Evolutionary conservation across 2,329 filamentous ascomycete species (phyloP).

Genomic region (Elsinoe batatas): DNA sequence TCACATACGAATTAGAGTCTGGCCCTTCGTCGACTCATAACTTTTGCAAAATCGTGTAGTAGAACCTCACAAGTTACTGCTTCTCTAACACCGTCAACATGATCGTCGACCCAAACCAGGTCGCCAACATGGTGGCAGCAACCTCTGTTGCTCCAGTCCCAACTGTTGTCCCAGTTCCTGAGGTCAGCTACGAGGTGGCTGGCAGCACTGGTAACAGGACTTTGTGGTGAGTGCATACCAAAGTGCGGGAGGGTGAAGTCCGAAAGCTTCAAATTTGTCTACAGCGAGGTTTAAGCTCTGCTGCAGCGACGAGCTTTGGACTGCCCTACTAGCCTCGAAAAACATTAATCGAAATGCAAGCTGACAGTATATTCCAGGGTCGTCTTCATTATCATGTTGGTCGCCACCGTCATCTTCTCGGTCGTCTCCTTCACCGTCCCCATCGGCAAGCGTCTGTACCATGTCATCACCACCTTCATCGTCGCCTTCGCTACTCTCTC

Average conservation of each 20-base stretch:
- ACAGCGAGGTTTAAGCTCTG: not conserved
- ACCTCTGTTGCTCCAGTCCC: conserved; percentile 27
- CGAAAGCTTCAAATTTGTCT: not conserved
- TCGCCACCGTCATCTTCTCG: conserved; percentile 62
- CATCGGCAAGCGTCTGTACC: conserved; percentile 66
- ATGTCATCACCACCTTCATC: conserved; percentile 64
- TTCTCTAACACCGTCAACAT: conserved; percentile 26
- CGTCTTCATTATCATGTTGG: conserved; percentile 64
- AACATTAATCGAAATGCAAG: not conserved
- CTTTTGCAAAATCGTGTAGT: not conserved
- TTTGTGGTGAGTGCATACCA: conserved; percentile 30
- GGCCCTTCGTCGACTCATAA: conserved; percentile 1
- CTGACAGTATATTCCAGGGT: conserved; percentile 43
- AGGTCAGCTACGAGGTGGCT: conserved; percentile 32
- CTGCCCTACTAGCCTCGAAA: not conserved
- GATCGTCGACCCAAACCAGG: conserved; percentile 38
- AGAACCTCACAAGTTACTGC: not conserved
- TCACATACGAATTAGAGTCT: not conserved
- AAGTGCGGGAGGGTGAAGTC: not conserved
- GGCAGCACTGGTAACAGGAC: conserved; percentile 35
- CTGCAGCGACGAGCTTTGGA: not conserved
- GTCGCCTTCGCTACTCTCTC: conserved; percentile 65
- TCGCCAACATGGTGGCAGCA: conserved; percentile 29
- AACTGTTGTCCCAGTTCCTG: conserved; percentile 33
- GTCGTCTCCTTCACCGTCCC: conserved; percentile 59